A percentile compares a stretch with the other conserved stretches of the same genome.
Evolutionary conservation across 2,329 filamentous ascomycete species (phyloP).

Genomic region (Periconia sp.): DNA sequence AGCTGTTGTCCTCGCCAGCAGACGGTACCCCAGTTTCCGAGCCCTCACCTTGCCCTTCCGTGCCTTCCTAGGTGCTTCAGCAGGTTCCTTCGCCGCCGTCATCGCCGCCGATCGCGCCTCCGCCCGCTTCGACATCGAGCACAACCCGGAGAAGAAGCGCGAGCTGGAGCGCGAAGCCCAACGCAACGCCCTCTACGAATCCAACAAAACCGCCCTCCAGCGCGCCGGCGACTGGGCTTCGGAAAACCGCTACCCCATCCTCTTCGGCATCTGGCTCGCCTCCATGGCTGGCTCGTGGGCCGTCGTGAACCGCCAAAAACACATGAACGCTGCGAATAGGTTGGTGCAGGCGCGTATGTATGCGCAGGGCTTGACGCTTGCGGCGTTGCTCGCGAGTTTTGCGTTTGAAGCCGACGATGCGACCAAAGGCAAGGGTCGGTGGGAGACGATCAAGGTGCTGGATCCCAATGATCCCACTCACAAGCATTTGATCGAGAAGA

Average conservation of each 20-base stretch:
- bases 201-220: slow-evolving; percentile 59
- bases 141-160: slow-evolving; percentile 58
- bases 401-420: slow-evolving; percentile 82
- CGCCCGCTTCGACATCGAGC: slow-evolving; percentile 68
- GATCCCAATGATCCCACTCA: slow-evolving; percentile 82
- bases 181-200: slow-evolving; percentile 47
- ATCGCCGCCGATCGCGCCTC: slow-evolving; percentile 78
- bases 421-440: slow-evolving; percentile 72
- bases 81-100: slow-evolving; percentile 79
- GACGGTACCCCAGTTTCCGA: slow-evolving; percentile 76
- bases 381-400: slow-evolving; percentile 78
- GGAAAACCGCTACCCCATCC: slow-evolving; percentile 83
- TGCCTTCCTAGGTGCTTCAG: slow-evolving; percentile 82
- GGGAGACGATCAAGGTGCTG: slow-evolving; percentile 80
- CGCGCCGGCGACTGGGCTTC: slow-evolving; percentile 72
- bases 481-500: slow-evolving; percentile 83
- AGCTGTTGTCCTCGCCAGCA: slow-evolving; percentile 68
- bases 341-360: slow-evolving; percentile 93
- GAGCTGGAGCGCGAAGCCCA: slow-evolving; percentile 30
- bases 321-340: slow-evolving; percentile 77
- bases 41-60: slow-evolving; percentile 85
- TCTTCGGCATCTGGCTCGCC: slow-evolving; percentile 78
- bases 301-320: slow-evolving; percentile 76
- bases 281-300: slow-evolving; percentile 75
- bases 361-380: slow-evolving; percentile 84